phyloP scores from a whole-genome alignment of 2,329 filamentous ascomycete species.

The Chaetothyriales sp. region DNA sequence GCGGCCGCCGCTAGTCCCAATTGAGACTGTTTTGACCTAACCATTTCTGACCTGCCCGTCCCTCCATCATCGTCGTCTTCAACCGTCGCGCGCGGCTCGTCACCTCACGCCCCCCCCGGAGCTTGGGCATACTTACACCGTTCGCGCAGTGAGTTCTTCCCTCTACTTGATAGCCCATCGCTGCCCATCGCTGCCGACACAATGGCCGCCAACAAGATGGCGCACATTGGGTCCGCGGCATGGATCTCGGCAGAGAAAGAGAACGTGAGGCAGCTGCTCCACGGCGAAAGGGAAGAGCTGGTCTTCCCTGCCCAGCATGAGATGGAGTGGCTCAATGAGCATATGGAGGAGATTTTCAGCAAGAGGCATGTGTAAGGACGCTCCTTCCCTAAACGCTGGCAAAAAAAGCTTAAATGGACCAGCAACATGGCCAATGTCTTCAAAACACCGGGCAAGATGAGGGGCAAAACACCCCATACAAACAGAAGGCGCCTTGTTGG shows the following conservation, averaged over 20 bases:
- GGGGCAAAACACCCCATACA: slow-evolving; percentile 36
- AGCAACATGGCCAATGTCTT: slow-evolving; percentile 93
- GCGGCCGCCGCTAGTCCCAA: neutral
- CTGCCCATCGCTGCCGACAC: neutral
- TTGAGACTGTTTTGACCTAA: slow-evolving; percentile 1
- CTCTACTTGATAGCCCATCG: neutral
- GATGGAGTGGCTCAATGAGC: slow-evolving; percentile 95
- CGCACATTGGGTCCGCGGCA: slow-evolving; percentile 49
- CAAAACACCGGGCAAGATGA: slow-evolving; percentile 47
- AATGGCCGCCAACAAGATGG: neutral
- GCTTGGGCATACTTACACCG: neutral
- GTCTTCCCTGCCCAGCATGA: slow-evolving; percentile 85
- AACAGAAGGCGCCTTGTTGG: slow-evolving; percentile 30
- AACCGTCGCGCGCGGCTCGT: neutral
- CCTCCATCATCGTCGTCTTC: neutral
- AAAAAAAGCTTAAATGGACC: slow-evolving; percentile 2
- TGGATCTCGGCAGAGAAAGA: slow-evolving; percentile 80
- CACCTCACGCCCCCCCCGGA: neutral
- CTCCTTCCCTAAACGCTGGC: slow-evolving; percentile 17
- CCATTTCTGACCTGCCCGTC: neutral
- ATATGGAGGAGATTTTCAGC: slow-evolving; percentile 89
- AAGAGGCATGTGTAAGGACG: slow-evolving; percentile 64
- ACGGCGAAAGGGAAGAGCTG: slow-evolving; percentile 83
- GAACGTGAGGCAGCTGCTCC: slow-evolving; percentile 60
- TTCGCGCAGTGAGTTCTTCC: neutral